Evolutionary conservation across 495 filamentous ascomycete species (phyloP), one percentile per base, ranked within the genome.

Genomic region (Penicillium paradoxum): DNA sequence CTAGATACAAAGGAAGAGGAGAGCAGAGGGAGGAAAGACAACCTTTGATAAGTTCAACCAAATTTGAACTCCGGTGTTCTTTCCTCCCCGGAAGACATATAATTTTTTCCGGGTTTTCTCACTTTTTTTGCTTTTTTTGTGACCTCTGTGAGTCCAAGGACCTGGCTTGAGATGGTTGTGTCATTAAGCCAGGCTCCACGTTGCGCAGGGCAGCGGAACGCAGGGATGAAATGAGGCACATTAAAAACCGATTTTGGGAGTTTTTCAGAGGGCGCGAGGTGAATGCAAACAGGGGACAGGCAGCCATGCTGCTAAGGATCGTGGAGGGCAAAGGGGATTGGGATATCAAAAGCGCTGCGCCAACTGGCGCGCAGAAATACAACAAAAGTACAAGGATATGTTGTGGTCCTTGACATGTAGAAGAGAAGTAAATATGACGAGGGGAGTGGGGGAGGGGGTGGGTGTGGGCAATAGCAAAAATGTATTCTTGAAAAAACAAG

Each of bases 61-160:
- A 32, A 18, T 24, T 30, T 53, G 19, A 39, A 44, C 40, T 44
- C 41, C 45, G 43, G 45, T 44, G 27, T 25, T 40, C 44, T 45
- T 32, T 49, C 42, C 39, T 56, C 53, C 62, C 57, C 57, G 40
- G 52, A 42, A 63, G 60, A 63, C 63, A 56, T 32, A 17, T 56
- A 55, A 30, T 56, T 66, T 65, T 66, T 66, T 62, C 56, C 58
- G 42, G 48, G 51, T 62, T 66, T 65, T 66, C 51, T 56, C 51
- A 50, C 53, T 59, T 66, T 66, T 65, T 66, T 62, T 66, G 61
- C 60, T 63, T 66, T 66, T 66, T 66, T 66, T 66, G 63, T 57
- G 63, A 55, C 58, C 60, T 52, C 52, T 47, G 49, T 24, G 18
- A 33, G 8, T 24, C 41, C 21, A 6, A 10, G 10, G 22, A 3